Base-by-base conservation (phyloP, 768 basidiomycete species). In the Stropharia rugosoannulata region DNA sequence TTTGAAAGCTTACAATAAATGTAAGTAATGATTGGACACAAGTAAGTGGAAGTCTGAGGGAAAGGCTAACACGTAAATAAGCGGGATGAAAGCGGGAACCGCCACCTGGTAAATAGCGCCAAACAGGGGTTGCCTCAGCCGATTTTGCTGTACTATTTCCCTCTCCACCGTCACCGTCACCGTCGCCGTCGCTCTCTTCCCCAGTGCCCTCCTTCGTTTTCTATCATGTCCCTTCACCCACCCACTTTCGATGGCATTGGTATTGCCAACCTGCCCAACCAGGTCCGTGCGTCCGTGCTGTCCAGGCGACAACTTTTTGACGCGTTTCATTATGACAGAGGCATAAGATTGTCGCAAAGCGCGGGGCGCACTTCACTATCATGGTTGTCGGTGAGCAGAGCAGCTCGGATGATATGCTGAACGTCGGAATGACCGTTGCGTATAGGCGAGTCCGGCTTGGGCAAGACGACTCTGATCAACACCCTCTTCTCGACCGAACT, bases 341-440 rank as follows among this genome's bases (percentile, higher is more conserved):
- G 80, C 97, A 99, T 81, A 98, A 98, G 82, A 98, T 98, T 70
- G 95, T 98, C 60, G 95, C 94, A 59, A 96, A 98, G 80, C 87
- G 81, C 68, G 97, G 97, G 58, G 93, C 90, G 6, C 95, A 98
- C 77, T 98, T 98, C 77, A 98, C 97, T 55, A 85, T 99, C 67
- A 99, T 99, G 97, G 97, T 98, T 43, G 95, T 98, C 58, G 97
- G 97, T 93, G 66, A 70, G 90, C 62, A 19, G 16, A 25, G 37
- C 32, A 15, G 32, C 22, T 42, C 22, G n/a, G 11, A 18, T 37
- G 11, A 11, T 4, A 11, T 35, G 29, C 4, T 4, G 29, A 27
- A 16, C n/a, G 12, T n/a, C 7, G 18, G 29, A 44, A 43, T 46
- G 1, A 19, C n/a, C n/a, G 42, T 12, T 6, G 25, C 9, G 43